Conservation (phyloP, 23 red algal genomes). For the Chondrus crispus region DNA sequence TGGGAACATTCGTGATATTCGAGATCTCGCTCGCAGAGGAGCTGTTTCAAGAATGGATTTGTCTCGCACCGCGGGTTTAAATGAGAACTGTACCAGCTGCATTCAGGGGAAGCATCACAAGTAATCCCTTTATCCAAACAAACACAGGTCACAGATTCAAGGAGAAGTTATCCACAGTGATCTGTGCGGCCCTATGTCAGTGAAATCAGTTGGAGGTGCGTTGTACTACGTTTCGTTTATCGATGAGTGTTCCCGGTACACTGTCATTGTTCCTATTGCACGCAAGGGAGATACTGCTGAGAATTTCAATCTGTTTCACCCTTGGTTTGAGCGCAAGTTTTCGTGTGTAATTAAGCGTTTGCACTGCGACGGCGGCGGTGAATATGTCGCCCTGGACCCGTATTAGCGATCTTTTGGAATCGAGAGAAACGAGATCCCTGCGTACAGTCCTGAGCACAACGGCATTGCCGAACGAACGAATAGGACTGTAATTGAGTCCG, state of each 20-base stretch:
- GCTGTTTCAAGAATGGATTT: background rate
- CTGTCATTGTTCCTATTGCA: background rate
- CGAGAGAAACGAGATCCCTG: background rate
- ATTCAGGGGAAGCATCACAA: background rate
- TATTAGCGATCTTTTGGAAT: background rate
- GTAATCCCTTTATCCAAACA: background rate
- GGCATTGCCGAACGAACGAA: background rate
- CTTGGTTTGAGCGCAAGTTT: background rate
- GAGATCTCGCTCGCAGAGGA: background rate
- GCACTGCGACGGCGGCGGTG: background rate
- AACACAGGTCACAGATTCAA: background rate
- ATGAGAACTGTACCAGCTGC: background rate
- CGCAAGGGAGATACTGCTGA: background rate
- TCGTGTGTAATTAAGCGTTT: background rate
- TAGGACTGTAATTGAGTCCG: background rate
- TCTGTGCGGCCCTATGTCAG: background rate
- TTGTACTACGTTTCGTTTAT: background rate
- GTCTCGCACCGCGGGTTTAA: background rate
- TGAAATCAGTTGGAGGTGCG: background rate
- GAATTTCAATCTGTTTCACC: background rate
- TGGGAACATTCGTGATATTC: background rate
- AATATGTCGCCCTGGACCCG: background rate
- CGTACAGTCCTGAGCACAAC: background rate
- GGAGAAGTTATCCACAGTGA: background rate
- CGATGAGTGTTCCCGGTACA: background rate